phyloP scores from a whole-genome alignment of 164 flowering plant species.

The Magnolia changhungtana region DNA sequence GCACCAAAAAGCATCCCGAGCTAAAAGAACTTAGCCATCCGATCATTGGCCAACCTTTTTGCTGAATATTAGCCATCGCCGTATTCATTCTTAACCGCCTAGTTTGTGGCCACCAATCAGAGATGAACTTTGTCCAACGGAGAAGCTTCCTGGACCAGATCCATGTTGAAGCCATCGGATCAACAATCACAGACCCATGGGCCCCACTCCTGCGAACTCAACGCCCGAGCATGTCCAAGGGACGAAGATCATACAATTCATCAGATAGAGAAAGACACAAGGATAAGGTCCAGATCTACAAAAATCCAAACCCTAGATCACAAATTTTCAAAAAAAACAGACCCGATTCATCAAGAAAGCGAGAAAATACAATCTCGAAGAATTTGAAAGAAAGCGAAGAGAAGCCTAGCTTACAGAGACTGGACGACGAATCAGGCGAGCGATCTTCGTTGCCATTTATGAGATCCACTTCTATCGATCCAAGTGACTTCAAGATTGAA shows the following conservation, averaged over 20 bases:
- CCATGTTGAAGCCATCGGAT: no score
- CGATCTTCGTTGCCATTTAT: constrained; percentile 1
- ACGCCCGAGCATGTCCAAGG: no score
- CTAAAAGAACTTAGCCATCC: no score
- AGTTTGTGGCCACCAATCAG: no score
- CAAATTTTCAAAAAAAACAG: background rate
- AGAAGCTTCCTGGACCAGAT: no score
- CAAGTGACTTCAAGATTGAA: background rate
- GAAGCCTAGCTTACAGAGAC: constrained; percentile 2
- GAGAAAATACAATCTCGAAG: background rate
- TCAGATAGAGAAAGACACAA: background rate
- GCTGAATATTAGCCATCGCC: no score
- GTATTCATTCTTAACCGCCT: no score
- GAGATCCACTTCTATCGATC: background rate
- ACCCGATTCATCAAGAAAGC: background rate
- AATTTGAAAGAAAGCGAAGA: background rate
- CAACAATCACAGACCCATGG: no score
- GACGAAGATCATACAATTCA: no score
- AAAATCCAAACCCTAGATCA: background rate
- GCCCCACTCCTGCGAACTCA: background rate
- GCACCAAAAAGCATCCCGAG: no score
- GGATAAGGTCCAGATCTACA: background rate
- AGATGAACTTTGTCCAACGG: no score
- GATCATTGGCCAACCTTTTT: no score
- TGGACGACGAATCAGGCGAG: constrained; percentile 12